Conservation (phyloP, 2,329 filamentous ascomycete genomes). For the Aspergillus fijiensis region DNA sequence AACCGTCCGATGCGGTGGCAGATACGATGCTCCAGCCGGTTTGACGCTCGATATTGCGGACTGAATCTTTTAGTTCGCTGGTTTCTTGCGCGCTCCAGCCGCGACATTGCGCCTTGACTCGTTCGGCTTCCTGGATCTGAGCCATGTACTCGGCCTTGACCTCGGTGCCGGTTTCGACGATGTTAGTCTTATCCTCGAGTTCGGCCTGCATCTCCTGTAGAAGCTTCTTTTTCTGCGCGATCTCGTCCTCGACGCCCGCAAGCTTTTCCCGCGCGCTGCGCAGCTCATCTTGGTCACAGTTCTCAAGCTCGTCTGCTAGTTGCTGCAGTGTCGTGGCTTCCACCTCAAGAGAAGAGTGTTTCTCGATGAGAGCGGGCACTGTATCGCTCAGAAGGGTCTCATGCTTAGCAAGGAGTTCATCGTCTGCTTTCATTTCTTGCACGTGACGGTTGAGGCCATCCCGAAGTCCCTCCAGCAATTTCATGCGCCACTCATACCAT, state of each 20-base stretch:
- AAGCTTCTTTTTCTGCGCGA: slow-evolving; percentile 67
- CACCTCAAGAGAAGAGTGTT: slow-evolving; percentile 60
- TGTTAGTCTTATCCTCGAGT: slow-evolving; percentile 64
- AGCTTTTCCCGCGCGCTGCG: slow-evolving; percentile 70
- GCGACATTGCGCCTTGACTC: slow-evolving; percentile 79
- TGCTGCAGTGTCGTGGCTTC: slow-evolving; percentile 69
- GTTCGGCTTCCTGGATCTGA: slow-evolving; percentile 80
- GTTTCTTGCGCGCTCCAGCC: slow-evolving; percentile 88
- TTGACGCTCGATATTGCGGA: slow-evolving; percentile 40
- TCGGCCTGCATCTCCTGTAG: slow-evolving; percentile 67
- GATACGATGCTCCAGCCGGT: slow-evolving; percentile 48
- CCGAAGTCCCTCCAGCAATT: slow-evolving; percentile 77
- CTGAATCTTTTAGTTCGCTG: slow-evolving; percentile 62
- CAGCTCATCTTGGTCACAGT: slow-evolving; percentile 76
- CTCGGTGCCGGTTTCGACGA: slow-evolving; percentile 62
- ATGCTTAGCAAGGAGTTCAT: slow-evolving; percentile 64
- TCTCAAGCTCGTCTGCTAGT: slow-evolving; percentile 60
- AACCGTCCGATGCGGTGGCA: slow-evolving; percentile 29
- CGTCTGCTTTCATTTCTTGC: slow-evolving; percentile 74
- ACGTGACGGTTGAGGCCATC: slow-evolving; percentile 74
- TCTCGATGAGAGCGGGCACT: slow-evolving; percentile 64
- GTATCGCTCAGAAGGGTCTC: slow-evolving; percentile 66
- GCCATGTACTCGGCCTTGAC: slow-evolving; percentile 68
- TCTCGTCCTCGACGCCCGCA: slow-evolving; percentile 62
- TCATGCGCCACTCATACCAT: slow-evolving; percentile 98